Evolutionary conservation across 208 protist species (phyloP).

Genomic region (Leishmania mexicana): DNA sequence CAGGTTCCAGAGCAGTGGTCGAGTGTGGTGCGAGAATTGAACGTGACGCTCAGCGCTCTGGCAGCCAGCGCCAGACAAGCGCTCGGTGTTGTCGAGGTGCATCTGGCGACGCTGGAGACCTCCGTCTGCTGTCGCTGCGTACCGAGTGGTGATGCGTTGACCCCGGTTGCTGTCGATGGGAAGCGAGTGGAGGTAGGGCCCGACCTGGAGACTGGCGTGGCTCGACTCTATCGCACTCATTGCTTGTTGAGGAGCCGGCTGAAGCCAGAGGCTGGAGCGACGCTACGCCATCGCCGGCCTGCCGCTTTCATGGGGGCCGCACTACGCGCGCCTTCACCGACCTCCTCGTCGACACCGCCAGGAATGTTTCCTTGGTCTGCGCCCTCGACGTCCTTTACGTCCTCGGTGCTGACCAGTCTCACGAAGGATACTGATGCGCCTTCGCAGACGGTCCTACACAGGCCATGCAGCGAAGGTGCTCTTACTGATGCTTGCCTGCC

Average conservation of each 20-base stretch:
- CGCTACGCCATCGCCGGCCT: conserved; percentile 3
- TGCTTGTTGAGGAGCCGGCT: conserved; percentile 19
- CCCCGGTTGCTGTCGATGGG: background rate
- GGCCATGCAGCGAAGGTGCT: background rate
- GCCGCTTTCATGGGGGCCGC: conserved; percentile 26
- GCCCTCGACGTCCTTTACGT: conserved; percentile 13
- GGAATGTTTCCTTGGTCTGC: background rate
- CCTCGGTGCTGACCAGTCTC: conserved; percentile 16
- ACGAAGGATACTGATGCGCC: background rate
- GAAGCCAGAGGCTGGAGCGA: background rate
- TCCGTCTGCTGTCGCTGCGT: conserved; percentile 29
- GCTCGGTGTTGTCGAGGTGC: conserved; percentile 20
- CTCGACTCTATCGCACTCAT: conserved; percentile 21
- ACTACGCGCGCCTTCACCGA: conserved; percentile 6
- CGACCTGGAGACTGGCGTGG: conserved; percentile 1
- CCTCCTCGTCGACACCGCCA: background rate
- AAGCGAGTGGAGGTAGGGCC: background rate
- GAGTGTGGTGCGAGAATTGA: conserved; percentile 22
- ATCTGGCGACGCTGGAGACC: conserved; percentile 50
- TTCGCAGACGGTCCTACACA: background rate
- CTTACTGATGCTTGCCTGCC: background rate
- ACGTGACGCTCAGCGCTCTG: conserved; percentile 4
- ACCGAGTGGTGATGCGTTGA: background rate
- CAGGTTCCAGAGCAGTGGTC: conserved; percentile 11
- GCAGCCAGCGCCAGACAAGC: background rate